phyloP scores from a whole-genome alignment of 257 asterid species.

The Capsicum rhomboideum region DNA sequence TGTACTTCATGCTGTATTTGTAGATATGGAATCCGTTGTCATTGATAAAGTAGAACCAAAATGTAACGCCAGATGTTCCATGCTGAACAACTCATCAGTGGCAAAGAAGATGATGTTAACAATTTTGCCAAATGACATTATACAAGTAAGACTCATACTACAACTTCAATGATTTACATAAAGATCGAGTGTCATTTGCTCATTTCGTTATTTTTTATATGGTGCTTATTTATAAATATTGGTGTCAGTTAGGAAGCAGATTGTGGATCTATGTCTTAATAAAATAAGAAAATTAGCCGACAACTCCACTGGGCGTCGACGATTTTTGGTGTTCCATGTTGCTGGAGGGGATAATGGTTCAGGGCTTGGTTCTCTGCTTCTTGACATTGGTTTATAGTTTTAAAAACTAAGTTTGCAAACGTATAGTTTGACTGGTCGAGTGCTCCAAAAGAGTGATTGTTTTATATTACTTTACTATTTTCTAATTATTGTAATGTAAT shows the following conservation, averaged over 20 bases:
- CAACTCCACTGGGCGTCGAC: slow-evolving; percentile 83
- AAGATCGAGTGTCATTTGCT: not conserved
- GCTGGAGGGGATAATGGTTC: slow-evolving; percentile 97
- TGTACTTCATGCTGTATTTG: slow-evolving; percentile 85
- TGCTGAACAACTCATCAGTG: slow-evolving; percentile 88
- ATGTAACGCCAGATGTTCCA: slow-evolving; percentile 84
- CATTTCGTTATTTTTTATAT: not conserved
- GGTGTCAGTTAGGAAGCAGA: slow-evolving; percentile 54
- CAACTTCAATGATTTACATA: not conserved
- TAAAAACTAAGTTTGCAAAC: too few relatives aligned
- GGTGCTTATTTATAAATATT: not conserved
- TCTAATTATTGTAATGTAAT: too few relatives aligned
- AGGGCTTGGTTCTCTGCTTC: slow-evolving; percentile 75
- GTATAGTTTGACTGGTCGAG: too few relatives aligned
- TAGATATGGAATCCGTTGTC: slow-evolving; percentile 88
- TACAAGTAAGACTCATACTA: slow-evolving; percentile 25
- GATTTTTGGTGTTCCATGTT: slow-evolving; percentile 88
- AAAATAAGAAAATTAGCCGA: slow-evolving; percentile 90
- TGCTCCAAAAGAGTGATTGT: too few relatives aligned
- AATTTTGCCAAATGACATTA: slow-evolving; percentile 91
- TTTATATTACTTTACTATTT: too few relatives aligned
- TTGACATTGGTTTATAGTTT: slow-evolving; percentile 16
- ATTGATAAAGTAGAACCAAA: slow-evolving; percentile 87
- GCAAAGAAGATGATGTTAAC: slow-evolving; percentile 90
- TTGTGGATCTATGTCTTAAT: slow-evolving; percentile 84